Evolutionary conservation across 1,284 basidiomycete species (phyloP), one percentile per base, ranked within the genome.

Genomic region (Sanghuangporus baumii): DNA sequence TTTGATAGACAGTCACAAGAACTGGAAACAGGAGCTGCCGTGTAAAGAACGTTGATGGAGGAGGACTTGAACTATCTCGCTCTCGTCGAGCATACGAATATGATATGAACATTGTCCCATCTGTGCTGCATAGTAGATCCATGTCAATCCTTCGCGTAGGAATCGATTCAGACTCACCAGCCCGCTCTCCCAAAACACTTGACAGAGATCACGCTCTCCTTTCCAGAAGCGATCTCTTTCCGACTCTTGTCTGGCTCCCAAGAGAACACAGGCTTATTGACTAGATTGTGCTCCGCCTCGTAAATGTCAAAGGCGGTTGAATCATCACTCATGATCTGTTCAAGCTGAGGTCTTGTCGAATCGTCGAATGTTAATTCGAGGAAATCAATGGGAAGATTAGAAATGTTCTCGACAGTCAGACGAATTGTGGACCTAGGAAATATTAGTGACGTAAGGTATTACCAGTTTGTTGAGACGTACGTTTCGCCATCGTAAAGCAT

Each of bases 401-500:
- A 96, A 2, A 91, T 84, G 70, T 99, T 99, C 72, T 95, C 91
- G 11, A 99, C 76, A 0, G 89, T 93, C 57, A 98, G 80, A 3
- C 88, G 87, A 57, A 98, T 87, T 0, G 77, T 84, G 1, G 90
- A 89, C 69, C 94, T 96, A 67, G 7, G 23, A 54, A 59, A 14
- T 71, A 63, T 62, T 61, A 20, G 62, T 34, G 6, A 31, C n/a
- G 8, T 47, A 41, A 37, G 55, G 36, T 38, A 37, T 16, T 40
- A 60, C 55, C 59, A 12, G 50, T 3, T 14, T n/a, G 3, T 23
- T 23, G 18, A 36, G 2, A 76, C 86, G 65, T 66, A 94, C 91
- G 76, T 86, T 78, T 99, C 96, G 50, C 96, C 96, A 60, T 96
- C 86, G 71, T 94, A 96, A 59, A 99, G 77, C 89, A 96, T 96